Evolutionary conservation across 2,329 filamentous ascomycete genomes (phyloP), one percentile per base, ranked within the genome.

Genomic region (Claviceps quebecensis): DNA sequence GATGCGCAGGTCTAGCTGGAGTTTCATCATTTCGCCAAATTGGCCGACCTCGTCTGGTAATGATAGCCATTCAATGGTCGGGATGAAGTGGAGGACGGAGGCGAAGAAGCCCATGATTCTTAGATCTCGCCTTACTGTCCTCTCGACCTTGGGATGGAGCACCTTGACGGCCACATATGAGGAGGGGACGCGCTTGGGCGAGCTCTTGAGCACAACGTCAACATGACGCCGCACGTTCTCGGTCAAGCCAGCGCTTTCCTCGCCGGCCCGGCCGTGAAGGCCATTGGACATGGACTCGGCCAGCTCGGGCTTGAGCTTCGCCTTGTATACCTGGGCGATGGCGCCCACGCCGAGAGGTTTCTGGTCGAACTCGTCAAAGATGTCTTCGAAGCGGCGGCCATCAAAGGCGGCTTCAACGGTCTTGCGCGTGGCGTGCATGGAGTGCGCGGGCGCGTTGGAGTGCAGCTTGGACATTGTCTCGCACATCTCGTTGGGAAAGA

Each of bases 11-110:
- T 98, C 93, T 2, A 98, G 75, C 65, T 98, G 93, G n/a, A 97
- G 73, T 60, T 84, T 84, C 93, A 98, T 98, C 93, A 98, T 98
- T 63, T 94, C 86, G 23, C 90, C 91, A 62, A 98, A 98, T 61
- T 97, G 89, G 14, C 76, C 70, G 3, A 97, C 93, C 65, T 98
- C 93, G 58, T 96, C 91, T 0, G 93, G 93, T 8, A 98, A 80
- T 0, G 91, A 96, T 5, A 98, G 75, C 93, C 93, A 98, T 67
- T 97, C 88, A 63, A 98, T 93, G 0, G 90, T 95, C 0, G 93
- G 93, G 36, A 98, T 84, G 2, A 78, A 71, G 66, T 97, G 95
- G 58, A 98, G 82, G 5, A 86, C 62, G 0, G 80, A 76, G 16
- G 93, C 93, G 62, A 98, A 96, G 69, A 95, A 88, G 8, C 73